phyloP scores from a whole-genome alignment of 345 rosid species.

The Pugionium dolabratum region DNA sequence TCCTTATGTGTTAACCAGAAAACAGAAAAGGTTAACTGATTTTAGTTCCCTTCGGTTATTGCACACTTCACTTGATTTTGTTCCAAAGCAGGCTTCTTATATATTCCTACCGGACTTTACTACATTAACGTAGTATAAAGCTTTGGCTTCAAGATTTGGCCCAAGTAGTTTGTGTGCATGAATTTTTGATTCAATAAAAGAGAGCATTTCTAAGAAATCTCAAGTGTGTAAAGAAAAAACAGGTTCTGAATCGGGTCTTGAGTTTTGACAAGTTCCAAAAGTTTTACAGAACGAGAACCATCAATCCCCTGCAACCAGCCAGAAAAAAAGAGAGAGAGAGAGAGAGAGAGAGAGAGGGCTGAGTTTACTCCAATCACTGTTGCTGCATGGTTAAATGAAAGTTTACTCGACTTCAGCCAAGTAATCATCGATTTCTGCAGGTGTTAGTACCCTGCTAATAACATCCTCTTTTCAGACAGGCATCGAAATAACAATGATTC shows the following conservation, averaged over 20 bases:
- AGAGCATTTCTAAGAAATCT: not conserved
- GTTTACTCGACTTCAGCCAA: constrained; percentile 54
- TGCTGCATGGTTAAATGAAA: constrained; percentile 12
- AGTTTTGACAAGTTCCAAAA: constrained; percentile 12
- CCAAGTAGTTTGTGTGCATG: constrained; percentile 9
- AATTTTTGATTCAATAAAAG: not conserved
- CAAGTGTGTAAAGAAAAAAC: not conserved
- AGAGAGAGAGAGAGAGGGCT: not conserved
- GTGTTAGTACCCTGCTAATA: constrained; percentile 65
- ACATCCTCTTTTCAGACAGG: constrained; percentile 10
- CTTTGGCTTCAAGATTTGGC: not conserved
- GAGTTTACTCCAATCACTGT: not conserved
- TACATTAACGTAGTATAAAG: too few relatives aligned
- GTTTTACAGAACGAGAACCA: constrained; percentile 28
- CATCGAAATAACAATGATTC: constrained; percentile 6
- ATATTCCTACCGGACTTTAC: not conserved
- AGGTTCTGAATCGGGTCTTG: not conserved
- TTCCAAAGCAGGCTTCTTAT: not conserved
- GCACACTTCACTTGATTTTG: not conserved
- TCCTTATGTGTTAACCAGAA: not conserved
- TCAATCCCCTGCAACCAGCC: constrained; percentile 1
- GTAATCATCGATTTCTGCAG: constrained; percentile 76
- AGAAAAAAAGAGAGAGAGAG: not conserved
- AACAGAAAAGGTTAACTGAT: not conserved
- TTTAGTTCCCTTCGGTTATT: not conserved